Percentiles rank a stretch among this genome's conserved stretches.
phyloP scores from a whole-genome alignment of 2,329 filamentous ascomycete genomes.

The Neoascochyta sp. region DNA sequence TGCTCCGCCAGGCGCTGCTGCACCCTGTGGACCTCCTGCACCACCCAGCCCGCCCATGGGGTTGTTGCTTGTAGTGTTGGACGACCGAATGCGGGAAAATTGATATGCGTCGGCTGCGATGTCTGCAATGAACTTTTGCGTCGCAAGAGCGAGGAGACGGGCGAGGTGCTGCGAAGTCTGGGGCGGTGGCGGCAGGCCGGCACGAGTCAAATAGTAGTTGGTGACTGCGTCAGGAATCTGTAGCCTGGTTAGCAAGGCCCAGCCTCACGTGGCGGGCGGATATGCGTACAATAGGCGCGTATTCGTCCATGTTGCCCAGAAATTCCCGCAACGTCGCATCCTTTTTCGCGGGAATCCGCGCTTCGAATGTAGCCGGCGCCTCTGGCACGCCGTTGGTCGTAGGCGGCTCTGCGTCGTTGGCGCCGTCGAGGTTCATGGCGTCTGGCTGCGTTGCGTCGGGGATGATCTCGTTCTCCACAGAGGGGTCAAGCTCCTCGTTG shows the following conservation, averaged over 20 bases:
- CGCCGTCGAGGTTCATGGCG: slow-evolving; percentile 42
- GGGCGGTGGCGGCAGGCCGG: slow-evolving; percentile 87
- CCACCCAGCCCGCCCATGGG: slow-evolving; percentile 76
- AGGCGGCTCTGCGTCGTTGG: slow-evolving; percentile 34
- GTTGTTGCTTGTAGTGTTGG: slow-evolving; percentile 84
- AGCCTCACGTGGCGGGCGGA: slow-evolving; percentile 2
- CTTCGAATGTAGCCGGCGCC: slow-evolving; percentile 52
- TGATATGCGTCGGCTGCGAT: slow-evolving; percentile 97
- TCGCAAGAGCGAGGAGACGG: slow-evolving; percentile 91
- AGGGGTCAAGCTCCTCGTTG: slow-evolving; percentile 40
- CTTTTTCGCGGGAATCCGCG: slow-evolving; percentile 74
- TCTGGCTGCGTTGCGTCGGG: slow-evolving; percentile 35
- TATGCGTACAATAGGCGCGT: slow-evolving; percentile 80
- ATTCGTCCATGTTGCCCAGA: slow-evolving; percentile 94
- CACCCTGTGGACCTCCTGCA: slow-evolving; percentile 61
- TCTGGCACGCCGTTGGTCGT: slow-evolving; percentile 38
- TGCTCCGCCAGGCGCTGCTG: slow-evolving; percentile 53
- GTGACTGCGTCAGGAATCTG: slow-evolving; percentile 97
- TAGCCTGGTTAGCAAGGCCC: slow-evolving; percentile 10
- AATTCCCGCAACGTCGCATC: slow-evolving; percentile 92
- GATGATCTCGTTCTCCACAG: slow-evolving; percentile 43
- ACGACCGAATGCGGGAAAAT: slow-evolving; percentile 92
- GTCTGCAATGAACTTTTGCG: slow-evolving; percentile 97
- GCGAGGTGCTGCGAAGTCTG: slow-evolving; percentile 87
- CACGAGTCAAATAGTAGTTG: slow-evolving; percentile 95